Conservation (phyloP, 2,329 filamentous ascomycete genomes). For the Cadophora sp. region DNA sequence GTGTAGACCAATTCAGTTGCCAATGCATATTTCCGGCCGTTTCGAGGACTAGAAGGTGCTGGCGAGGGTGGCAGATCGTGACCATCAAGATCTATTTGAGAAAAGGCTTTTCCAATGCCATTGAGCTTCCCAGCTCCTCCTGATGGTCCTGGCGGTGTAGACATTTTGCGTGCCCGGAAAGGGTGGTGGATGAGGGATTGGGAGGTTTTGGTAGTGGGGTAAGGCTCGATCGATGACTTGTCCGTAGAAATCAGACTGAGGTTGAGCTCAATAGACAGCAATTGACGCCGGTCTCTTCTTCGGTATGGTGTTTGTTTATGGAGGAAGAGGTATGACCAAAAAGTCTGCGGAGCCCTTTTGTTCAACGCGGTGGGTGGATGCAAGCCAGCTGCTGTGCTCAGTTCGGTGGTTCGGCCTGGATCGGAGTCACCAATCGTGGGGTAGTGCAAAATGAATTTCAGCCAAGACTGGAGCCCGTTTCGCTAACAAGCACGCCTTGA, state of each 20-base stretch:
- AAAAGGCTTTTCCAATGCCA: conserved; percentile 40
- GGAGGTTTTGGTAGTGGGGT: conserved; percentile 7
- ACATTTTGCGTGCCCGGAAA: conserved; percentile 37
- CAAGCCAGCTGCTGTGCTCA: background rate
- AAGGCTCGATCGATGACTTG: background rate
- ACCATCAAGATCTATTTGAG: conserved; percentile 77
- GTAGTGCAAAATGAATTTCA: conserved; percentile 2
- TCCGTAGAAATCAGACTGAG: conserved; percentile 15
- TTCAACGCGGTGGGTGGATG: background rate
- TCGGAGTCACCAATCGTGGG: conserved; percentile 24
- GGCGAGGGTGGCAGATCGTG: conserved; percentile 90
- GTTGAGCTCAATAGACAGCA: conserved; percentile 31
- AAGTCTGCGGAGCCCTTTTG: conserved; percentile 4
- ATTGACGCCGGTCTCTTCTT: background rate
- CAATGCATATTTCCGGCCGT: conserved; percentile 87
- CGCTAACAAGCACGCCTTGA: conserved; percentile 9
- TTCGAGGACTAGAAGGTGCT: conserved; percentile 87
- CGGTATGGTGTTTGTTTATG: background rate
- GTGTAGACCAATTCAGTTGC: conserved; percentile 97
- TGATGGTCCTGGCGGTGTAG: conserved; percentile 44
- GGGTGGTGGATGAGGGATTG: conserved; percentile 12
- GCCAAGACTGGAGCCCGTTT: conserved; percentile 6
- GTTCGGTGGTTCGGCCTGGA: conserved; percentile 7
- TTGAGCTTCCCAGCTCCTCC: conserved; percentile 38
- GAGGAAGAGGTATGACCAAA: background rate